Conservation (phyloP, 768 basidiomycete species). For the Boletus speciosus region DNA sequence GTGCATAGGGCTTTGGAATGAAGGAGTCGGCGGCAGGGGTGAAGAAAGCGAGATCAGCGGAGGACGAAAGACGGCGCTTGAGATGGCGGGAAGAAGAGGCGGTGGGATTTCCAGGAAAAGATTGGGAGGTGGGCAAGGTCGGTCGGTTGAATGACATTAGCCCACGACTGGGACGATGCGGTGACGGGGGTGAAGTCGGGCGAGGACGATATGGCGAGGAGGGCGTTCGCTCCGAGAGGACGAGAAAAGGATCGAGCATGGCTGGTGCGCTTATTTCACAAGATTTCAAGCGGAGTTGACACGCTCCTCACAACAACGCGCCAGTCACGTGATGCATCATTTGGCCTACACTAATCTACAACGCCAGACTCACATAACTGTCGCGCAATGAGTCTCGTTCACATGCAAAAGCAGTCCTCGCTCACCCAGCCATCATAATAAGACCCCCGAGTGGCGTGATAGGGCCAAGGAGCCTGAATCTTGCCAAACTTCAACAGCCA, state of each 20-base stretch:
- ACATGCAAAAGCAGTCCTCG: background rate
- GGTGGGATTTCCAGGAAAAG: conserved; percentile 23
- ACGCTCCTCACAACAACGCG: conserved; percentile 36
- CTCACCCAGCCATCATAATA: conserved; percentile 68
- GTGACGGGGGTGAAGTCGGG: background rate
- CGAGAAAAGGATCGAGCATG: conserved; percentile 14
- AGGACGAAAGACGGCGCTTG: conserved; percentile 48
- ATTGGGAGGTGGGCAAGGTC: conserved; percentile 16
- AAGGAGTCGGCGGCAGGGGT: conserved; percentile 61
- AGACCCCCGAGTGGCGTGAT: conserved; percentile 65
- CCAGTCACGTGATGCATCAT: conserved; percentile 36
- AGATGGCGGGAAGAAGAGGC: conserved; percentile 30
- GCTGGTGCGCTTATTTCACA: conserved; percentile 23
- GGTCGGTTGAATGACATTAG: conserved; percentile 20
- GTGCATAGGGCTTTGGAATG: conserved; percentile 62
- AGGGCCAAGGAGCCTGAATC: conserved; percentile 54
- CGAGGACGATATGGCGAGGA: background rate
- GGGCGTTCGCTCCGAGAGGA: conserved; percentile 7
- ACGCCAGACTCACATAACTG: conserved; percentile 53
- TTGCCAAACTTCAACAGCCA: conserved; percentile 18
- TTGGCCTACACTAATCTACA: conserved; percentile 32
- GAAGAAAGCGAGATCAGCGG: conserved; percentile 58
- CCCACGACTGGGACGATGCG: background rate
- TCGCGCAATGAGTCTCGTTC: conserved; percentile 5
- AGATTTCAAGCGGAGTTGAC: conserved; percentile 45